phyloP scores from a whole-genome alignment of 495 filamentous ascomycete genomes.

The Xylaria palmicola region DNA sequence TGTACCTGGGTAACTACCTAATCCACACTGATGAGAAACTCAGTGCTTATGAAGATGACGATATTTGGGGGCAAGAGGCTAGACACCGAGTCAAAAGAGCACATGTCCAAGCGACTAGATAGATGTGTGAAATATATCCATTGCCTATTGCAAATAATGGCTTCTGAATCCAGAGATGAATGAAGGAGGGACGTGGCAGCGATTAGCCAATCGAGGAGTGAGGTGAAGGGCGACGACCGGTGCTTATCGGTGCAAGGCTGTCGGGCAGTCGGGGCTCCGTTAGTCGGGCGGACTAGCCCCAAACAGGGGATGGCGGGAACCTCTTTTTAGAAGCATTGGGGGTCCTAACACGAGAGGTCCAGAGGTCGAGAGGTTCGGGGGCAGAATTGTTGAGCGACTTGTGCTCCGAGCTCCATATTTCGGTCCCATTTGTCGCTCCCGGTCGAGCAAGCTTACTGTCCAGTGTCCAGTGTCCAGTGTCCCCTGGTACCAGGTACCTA shows the following conservation, averaged over 20 bases:
- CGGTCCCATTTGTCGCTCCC: not conserved
- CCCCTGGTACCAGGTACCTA: no score
- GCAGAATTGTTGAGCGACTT: slow-evolving; percentile 19
- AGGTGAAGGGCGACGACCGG: not conserved
- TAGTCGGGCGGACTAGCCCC: slow-evolving; percentile 12
- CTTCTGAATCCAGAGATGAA: no score
- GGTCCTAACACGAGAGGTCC: not conserved
- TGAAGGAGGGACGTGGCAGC: no score
- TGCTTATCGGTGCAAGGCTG: not conserved
- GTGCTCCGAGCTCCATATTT: slow-evolving; percentile 15
- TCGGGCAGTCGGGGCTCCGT: slow-evolving; percentile 13
- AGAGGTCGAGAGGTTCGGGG: not conserved
- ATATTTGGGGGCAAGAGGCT: no score
- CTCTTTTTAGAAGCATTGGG: not conserved
- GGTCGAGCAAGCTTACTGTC: not conserved
- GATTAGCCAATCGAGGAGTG: not conserved
- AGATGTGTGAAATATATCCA: no score
- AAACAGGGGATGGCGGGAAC: not conserved
- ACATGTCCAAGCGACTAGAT: no score
- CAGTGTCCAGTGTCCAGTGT: no score
- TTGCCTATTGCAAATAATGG: no score
- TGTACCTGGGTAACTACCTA: no score
- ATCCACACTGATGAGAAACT: no score
- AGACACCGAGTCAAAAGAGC: no score
- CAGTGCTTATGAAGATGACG: no score